Evolutionary conservation across 768 basidiomycete genomes (phyloP).

Genomic region (Phlebiopsis flavidoalba): DNA sequence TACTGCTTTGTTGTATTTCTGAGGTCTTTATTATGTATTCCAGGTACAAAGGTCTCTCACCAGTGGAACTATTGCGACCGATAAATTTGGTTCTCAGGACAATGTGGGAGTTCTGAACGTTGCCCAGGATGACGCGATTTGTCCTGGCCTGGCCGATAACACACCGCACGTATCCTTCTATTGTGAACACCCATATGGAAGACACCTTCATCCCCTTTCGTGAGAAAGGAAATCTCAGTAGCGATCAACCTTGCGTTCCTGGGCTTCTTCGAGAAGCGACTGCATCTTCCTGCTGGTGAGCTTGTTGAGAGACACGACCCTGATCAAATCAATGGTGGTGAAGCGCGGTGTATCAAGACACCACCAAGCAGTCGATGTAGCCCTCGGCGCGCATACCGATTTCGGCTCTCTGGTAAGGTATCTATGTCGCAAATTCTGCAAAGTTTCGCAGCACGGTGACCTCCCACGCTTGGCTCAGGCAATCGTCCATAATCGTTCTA

Average conservation of each 20-base stretch:
- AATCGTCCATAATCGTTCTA: constrained; percentile 37
- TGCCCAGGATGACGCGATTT: constrained; percentile 65
- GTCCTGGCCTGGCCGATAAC: constrained; percentile 48
- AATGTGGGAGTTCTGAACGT: constrained; percentile 62
- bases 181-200: constrained; percentile 46
- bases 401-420: constrained; percentile 69
- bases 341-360: constrained; percentile 49
- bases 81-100: constrained; percentile 52
- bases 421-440: neutral
- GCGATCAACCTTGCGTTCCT: constrained; percentile 50
- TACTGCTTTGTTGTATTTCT: neutral
- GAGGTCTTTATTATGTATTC: neutral
- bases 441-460: neutral
- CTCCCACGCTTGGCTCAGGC: constrained; percentile 18
- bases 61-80: constrained; percentile 55
- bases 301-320: constrained; percentile 38
- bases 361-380: constrained; percentile 29
- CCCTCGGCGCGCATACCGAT: constrained; percentile 65
- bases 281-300: constrained; percentile 47
- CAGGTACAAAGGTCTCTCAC: constrained; percentile 67
- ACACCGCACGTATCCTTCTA: constrained; percentile 52
- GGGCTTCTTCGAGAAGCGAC: constrained; percentile 49
- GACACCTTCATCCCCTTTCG: constrained; percentile 47
- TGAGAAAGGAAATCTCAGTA: constrained; percentile 52
- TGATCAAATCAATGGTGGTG: constrained; percentile 49